Percentiles rank a stretch among this genome's conserved stretches.
phyloP scores from a whole-genome alignment of 352 stramenopile genomes.

The Globisporangium megalacanthum region DNA sequence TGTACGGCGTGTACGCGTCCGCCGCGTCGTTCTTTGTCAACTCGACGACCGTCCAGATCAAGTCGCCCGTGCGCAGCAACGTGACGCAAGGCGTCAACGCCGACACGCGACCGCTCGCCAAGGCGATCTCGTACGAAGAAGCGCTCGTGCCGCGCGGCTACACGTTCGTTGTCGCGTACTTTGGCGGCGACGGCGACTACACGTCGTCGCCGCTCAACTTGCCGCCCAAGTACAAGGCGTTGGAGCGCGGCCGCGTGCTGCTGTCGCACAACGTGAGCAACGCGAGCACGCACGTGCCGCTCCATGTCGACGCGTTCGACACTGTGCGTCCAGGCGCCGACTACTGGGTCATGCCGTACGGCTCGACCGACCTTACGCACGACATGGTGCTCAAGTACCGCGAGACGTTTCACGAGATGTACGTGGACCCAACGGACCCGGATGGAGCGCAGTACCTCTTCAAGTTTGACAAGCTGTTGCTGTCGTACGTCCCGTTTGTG shows the following conservation, averaged over 20 bases:
- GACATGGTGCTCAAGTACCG: constrained; percentile 91
- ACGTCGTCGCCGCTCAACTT: constrained; percentile 91
- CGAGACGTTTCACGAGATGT: constrained; percentile 94
- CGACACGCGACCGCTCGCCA: constrained; percentile 69
- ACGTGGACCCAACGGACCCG: constrained; percentile 40
- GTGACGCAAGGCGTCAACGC: constrained; percentile 57
- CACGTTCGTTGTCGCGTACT: constrained; percentile 88
- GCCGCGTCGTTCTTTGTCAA: constrained; percentile 90
- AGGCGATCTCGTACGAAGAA: constrained; percentile 82
- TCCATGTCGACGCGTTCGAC: constrained; percentile 69
- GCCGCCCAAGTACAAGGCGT: constrained; percentile 90
- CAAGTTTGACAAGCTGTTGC: constrained; percentile 75
- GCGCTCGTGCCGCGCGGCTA: constrained; percentile 78
- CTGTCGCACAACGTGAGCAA: constrained; percentile 91
- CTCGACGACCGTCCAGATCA: constrained; percentile 82
- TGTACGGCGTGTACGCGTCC: constrained; percentile 90
- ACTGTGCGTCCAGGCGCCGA: constrained; percentile 43
- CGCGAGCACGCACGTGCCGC: constrained; percentile 51
- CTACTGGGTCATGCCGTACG: constrained; percentile 74
- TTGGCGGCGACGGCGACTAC: constrained; percentile 44
- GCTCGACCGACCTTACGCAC: constrained; percentile 69
- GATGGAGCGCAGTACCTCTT: constrained; percentile 51
- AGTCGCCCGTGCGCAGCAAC: constrained; percentile 63
- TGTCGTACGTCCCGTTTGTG: constrained; percentile 96
- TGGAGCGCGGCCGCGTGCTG: constrained; percentile 92